A percentile compares a stretch with the other conserved stretches of the same genome.
Evolutionary conservation across 306 rosid species (phyloP).

Genomic region (Crotalaria pallida): DNA sequence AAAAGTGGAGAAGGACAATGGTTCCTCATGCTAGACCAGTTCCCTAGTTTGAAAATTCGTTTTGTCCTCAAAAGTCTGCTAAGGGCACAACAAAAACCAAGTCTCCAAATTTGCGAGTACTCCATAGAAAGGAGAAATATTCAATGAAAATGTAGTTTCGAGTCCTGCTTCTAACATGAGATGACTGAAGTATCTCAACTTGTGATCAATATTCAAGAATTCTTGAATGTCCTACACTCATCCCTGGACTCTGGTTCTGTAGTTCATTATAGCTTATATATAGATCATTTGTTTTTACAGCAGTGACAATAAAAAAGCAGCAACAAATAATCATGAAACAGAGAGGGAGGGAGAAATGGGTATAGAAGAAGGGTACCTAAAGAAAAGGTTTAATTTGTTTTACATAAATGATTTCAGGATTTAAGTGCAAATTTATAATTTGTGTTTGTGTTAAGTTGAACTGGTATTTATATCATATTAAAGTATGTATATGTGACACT

Average conservation of each 20-base stretch:
- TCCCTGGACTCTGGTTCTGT: neutral
- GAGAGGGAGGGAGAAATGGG: too few species aligned
- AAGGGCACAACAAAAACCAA: slow-evolving; percentile 70
- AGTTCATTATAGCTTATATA: neutral
- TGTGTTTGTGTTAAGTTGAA: too few species aligned
- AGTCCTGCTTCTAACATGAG: slow-evolving; percentile 79
- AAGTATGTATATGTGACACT: too few species aligned
- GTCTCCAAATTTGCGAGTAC: slow-evolving; percentile 70
- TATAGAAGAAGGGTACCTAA: too few species aligned
- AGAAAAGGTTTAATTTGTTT: too few species aligned
- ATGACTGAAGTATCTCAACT: slow-evolving; percentile 20
- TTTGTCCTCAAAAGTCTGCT: slow-evolving; percentile 59
- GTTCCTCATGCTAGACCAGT: slow-evolving; percentile 87
- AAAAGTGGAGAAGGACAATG: slow-evolving; percentile 83
- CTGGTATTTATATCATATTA: too few species aligned
- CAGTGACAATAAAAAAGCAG: too few species aligned
- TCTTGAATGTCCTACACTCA: slow-evolving; percentile 47
- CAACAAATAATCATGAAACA: too few species aligned
- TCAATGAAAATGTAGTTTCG: slow-evolving; percentile 39
- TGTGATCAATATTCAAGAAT: slow-evolving; percentile 39
- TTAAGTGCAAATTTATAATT: too few species aligned
- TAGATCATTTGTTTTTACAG: too few species aligned
- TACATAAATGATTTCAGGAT: too few species aligned
- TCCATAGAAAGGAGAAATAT: slow-evolving; percentile 52
- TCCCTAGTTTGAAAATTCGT: slow-evolving; percentile 70